Percentiles rank a stretch among this genome's conserved stretches.
Evolutionary conservation across 2,329 filamentous ascomycete species (phyloP).

Genomic region (Pseudocercospora fijiensis): DNA sequence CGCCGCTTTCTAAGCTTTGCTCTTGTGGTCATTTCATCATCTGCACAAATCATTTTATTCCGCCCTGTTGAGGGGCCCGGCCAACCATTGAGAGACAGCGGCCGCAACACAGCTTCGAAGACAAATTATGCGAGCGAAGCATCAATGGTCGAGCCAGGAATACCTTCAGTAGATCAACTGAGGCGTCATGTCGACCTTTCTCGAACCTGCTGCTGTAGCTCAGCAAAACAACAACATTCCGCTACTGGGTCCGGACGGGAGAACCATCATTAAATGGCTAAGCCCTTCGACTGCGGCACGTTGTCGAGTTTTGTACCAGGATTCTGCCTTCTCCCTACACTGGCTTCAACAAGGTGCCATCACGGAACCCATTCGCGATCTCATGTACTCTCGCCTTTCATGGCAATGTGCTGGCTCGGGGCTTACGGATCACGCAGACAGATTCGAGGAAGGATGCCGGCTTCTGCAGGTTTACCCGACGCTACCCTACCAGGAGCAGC

Average conservation of each 20-base stretch:
- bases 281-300: neutral
- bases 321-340: neutral
- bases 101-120: too few species aligned
- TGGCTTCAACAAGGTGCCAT: neutral
- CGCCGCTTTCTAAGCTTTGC: too few species aligned
- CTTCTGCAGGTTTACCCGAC: neutral
- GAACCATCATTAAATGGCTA: neutral
- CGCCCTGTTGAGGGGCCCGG: too few species aligned
- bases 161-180: neutral
- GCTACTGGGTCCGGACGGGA: neutral
- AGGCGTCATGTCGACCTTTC: neutral
- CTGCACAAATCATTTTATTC: neutral
- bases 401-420: slow-evolving; percentile 37
- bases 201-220: neutral
- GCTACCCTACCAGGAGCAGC: neutral
- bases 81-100: too few species aligned
- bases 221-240: neutral
- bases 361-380: neutral
- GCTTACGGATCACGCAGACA: slow-evolving; percentile 33
- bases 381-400: neutral
- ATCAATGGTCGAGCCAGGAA: too few species aligned
- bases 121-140: too few species aligned
- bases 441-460: neutral
- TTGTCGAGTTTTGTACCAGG: neutral
- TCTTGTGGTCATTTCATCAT: neutral